Evolutionary conservation across 78 protist genomes (phyloP).

Genomic region (slime mould (Dictyostelium discoideum)): DNA sequence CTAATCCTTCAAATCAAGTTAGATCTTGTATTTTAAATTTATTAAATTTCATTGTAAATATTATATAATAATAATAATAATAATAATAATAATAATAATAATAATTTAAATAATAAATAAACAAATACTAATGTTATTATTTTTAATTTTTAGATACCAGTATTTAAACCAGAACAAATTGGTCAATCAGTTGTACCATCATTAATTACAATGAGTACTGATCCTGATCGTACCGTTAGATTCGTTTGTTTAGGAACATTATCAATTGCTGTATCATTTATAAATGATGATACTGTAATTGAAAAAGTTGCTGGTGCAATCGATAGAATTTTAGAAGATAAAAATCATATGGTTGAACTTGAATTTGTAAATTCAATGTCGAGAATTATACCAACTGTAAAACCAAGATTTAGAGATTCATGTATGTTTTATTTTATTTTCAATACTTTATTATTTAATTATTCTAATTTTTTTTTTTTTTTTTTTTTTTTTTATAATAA

Average conservation of each 20-base stretch:
- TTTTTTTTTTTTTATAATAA: not conserved
- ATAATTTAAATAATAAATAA: not conserved
- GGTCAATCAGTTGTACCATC: conserved; percentile 41
- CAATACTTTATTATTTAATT: too few relatives aligned
- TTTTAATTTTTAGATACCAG: conserved; percentile 3
- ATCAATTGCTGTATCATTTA: conserved; percentile 27
- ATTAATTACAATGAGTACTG: conserved; percentile 62
- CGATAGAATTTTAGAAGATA: conserved; percentile 64
- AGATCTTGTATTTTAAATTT: conserved; percentile 61
- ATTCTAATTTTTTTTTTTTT: not conserved
- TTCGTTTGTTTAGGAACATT: conserved; percentile 42
- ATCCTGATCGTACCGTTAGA: conserved; percentile 61
- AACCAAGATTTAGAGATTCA: conserved; percentile 63
- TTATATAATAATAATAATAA: too few relatives aligned
- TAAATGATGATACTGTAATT: not conserved
- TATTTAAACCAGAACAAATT: conserved; percentile 50
- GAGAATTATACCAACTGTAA: conserved; percentile 63
- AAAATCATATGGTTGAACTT: conserved; percentile 46
- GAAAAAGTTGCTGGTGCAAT: conserved; percentile 27
- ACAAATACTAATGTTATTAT: not conserved
- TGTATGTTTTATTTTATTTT: not conserved
- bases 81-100: too few relatives aligned
- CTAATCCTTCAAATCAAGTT: conserved; percentile 68
- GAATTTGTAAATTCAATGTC: conserved; percentile 65
- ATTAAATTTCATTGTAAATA: conserved; percentile 17